Percentiles rank a stretch among this genome's conserved stretches.
phyloP scores from a whole-genome alignment of 306 rosid genomes.

The Geum urbanum region DNA sequence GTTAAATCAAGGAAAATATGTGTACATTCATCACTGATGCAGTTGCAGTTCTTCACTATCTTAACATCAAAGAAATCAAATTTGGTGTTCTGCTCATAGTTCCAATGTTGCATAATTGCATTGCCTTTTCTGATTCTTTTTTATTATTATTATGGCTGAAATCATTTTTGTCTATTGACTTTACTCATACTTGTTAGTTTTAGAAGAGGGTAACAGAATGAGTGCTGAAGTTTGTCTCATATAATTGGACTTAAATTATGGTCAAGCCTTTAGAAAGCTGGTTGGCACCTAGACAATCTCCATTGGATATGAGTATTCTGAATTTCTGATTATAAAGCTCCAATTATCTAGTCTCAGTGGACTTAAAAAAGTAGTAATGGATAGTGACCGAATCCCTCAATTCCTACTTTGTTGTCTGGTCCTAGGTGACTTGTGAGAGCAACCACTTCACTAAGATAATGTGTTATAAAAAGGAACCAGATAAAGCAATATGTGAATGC shows the following conservation, averaged over 20 bases:
- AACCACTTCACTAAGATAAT: slow-evolving; percentile 4
- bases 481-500: slow-evolving; percentile 3
- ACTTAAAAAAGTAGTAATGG: background rate
- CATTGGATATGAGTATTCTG: slow-evolving; percentile 2
- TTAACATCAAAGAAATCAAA: background rate
- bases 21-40: background rate
- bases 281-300: slow-evolving; percentile 12
- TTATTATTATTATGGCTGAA: background rate
- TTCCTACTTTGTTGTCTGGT: background rate
- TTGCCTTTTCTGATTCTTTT: background rate
- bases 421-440: background rate
- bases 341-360: background rate
- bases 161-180: background rate
- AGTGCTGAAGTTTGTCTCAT: background rate
- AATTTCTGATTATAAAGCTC: slow-evolving; percentile 6
- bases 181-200: background rate
- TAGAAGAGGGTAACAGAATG: too few relatives aligned
- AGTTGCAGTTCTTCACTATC: background rate
- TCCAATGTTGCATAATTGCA: background rate
- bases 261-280: background rate
- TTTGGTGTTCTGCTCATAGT: background rate
- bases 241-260: slow-evolving; percentile 1
- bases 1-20: background rate
- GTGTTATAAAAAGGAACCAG: background rate
- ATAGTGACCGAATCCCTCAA: background rate